Conservation (phyloP, 345 rosid genomes). For the Eucalyptus curtisii region DNA sequence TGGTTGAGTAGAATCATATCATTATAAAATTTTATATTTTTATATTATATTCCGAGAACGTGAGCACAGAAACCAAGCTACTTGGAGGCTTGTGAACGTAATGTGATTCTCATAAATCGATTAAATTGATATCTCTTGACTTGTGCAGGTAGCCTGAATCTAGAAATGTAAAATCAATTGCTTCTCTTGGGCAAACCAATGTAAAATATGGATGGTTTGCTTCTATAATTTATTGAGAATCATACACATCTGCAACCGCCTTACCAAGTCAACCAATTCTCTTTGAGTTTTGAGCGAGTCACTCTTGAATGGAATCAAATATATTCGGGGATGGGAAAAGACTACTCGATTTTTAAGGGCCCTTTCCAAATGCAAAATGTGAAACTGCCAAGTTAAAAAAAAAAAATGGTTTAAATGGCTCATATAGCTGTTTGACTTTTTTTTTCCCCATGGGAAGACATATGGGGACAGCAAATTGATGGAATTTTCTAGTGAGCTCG, state of each 20-base stretch:
- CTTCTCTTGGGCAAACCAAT: neutral
- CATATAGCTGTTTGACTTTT: neutral
- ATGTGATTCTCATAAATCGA: neutral
- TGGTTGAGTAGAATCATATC: neutral
- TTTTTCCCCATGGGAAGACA: neutral
- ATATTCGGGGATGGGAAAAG: neutral
- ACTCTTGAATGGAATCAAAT: neutral
- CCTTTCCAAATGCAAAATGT: neutral
- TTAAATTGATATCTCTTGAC: neutral
- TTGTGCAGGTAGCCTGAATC: neutral
- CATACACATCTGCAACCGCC: neutral
- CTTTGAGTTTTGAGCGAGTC: neutral
- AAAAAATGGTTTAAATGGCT: neutral
- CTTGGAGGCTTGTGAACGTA: neutral
- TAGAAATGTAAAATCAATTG: neutral
- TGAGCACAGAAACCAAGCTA: neutral
- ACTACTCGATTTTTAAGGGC: neutral
- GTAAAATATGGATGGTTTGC: neutral
- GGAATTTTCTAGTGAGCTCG: neutral
- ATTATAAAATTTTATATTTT: neutral
- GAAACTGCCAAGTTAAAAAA: neutral
- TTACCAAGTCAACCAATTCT: neutral
- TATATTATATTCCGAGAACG: neutral
- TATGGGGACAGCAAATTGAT: neutral
- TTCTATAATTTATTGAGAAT: neutral